Evolutionary conservation across 768 basidiomycete species (phyloP).

Genomic region (Termitomyces sp.): DNA sequence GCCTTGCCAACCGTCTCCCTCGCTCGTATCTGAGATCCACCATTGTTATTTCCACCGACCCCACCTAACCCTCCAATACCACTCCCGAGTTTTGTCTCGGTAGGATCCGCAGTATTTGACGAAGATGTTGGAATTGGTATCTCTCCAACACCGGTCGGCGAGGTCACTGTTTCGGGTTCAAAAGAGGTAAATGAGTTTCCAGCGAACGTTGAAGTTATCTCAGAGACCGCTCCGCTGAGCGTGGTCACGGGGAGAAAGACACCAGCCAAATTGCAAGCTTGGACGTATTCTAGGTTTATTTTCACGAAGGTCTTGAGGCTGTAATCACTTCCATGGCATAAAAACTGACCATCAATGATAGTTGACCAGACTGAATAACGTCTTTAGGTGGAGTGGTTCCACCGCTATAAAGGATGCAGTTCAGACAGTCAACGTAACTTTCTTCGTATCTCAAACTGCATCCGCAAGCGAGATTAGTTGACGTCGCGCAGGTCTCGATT

Average conservation of each 20-base stretch:
- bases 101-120: neutral
- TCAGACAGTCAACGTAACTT: constrained; percentile 8
- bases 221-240: constrained; percentile 4
- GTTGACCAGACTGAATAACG: neutral
- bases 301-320: neutral
- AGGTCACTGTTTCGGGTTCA: neutral
- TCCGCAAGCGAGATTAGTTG: constrained; percentile 1
- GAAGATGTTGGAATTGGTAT: neutral
- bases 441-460: constrained; percentile 5
- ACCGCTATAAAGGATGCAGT: constrained; percentile 7
- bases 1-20: neutral
- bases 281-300: constrained; percentile 6
- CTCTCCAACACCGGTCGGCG: neutral
- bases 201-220: neutral
- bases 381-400: neutral
- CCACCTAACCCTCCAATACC: neutral
- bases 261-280: constrained; percentile 5
- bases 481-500: constrained; percentile 1
- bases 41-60: neutral
- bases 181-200: neutral
- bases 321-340: neutral
- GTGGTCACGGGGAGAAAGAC: constrained; percentile 11
- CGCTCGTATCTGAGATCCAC: neutral
- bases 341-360: neutral
- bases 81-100: neutral